Evolutionary conservation across 2,329 filamentous ascomycete species (phyloP).

Genomic region (Talaromyces pinophilus): DNA sequence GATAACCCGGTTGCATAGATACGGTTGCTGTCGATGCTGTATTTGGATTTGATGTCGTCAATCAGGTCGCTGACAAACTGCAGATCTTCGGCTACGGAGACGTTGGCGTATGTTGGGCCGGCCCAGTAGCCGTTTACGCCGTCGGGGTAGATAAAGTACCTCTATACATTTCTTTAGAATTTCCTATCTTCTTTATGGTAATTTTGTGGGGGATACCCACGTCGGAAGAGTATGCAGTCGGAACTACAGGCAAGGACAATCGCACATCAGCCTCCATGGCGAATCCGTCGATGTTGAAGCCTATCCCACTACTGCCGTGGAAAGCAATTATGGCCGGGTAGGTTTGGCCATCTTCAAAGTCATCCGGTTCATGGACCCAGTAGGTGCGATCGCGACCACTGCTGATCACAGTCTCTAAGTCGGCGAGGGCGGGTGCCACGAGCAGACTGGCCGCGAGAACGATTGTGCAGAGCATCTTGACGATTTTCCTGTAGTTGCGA

Average conservation of each 20-base stretch:
- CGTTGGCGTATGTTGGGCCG: conserved; percentile 49
- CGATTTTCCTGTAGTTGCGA: neutral
- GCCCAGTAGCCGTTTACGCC: conserved; percentile 50
- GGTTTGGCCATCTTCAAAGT: conserved; percentile 41
- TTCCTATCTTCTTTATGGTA: neutral
- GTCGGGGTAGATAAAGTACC: conserved; percentile 53
- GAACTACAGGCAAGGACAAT: conserved; percentile 28
- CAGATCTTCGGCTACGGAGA: conserved; percentile 48
- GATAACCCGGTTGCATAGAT: conserved; percentile 53
- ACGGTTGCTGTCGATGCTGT: conserved; percentile 48
- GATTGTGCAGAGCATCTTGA: neutral
- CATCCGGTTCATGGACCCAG: conserved; percentile 44
- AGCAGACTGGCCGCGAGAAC: neutral
- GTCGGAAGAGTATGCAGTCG: conserved; percentile 34
- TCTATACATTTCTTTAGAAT: conserved; percentile 31
- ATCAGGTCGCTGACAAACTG: conserved; percentile 51
- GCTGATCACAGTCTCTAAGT: conserved; percentile 37
- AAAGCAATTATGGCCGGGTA: conserved; percentile 52
- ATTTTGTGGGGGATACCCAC: conserved; percentile 26
- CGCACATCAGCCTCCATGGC: conserved; percentile 48
- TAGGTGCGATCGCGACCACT: conserved; percentile 45
- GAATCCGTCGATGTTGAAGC: conserved; percentile 34
- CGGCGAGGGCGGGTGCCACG: neutral
- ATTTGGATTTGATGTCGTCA: conserved; percentile 39
- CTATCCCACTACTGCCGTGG: conserved; percentile 49